phyloP scores from a whole-genome alignment of 2,329 filamentous ascomycete genomes.

The Penicillium hesseltinei region DNA sequence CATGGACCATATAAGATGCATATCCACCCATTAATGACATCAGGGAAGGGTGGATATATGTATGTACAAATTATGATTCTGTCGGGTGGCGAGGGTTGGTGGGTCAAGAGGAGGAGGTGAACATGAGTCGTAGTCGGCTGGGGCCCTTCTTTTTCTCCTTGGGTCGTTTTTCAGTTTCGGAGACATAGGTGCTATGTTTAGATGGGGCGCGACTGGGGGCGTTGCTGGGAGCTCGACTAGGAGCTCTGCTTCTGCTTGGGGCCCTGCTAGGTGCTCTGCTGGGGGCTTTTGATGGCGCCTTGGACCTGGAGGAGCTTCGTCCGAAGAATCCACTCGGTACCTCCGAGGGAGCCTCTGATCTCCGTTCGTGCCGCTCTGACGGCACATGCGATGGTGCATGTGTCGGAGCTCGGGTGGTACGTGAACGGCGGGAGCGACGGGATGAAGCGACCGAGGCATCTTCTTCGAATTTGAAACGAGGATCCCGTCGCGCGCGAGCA shows the following conservation, averaged over 20 bases:
- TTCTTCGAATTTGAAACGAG: slow-evolving; percentile 38
- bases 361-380: slow-evolving; percentile 17
- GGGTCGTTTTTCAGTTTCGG: slow-evolving; percentile 30
- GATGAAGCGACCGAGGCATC: slow-evolving; percentile 37
- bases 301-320: slow-evolving; percentile 21
- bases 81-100: neutral
- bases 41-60: slow-evolving; percentile 26
- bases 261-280: slow-evolving; percentile 18
- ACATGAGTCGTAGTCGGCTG: slow-evolving; percentile 39
- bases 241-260: slow-evolving; percentile 10
- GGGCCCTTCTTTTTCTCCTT: slow-evolving; percentile 41
- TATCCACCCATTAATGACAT: neutral
- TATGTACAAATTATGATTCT: slow-evolving; percentile 14
- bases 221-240: slow-evolving; percentile 12
- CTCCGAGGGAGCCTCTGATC: slow-evolving; percentile 18
- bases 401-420: slow-evolving; percentile 18
- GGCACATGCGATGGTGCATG: slow-evolving; percentile 19
- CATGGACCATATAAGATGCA: neutral
- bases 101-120: slow-evolving; percentile 23
- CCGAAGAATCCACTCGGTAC: slow-evolving; percentile 23
- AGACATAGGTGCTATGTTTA: slow-evolving; percentile 22
- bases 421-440: slow-evolving; percentile 36
- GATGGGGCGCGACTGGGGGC: slow-evolving; percentile 19
- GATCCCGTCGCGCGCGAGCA: slow-evolving; percentile 31
- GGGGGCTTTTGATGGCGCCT: slow-evolving; percentile 22